Evolutionary conservation across 1,284 basidiomycete species (phyloP), one percentile per base, ranked within the genome.

Genomic region (Ustanciosporium gigantosporum): DNA sequence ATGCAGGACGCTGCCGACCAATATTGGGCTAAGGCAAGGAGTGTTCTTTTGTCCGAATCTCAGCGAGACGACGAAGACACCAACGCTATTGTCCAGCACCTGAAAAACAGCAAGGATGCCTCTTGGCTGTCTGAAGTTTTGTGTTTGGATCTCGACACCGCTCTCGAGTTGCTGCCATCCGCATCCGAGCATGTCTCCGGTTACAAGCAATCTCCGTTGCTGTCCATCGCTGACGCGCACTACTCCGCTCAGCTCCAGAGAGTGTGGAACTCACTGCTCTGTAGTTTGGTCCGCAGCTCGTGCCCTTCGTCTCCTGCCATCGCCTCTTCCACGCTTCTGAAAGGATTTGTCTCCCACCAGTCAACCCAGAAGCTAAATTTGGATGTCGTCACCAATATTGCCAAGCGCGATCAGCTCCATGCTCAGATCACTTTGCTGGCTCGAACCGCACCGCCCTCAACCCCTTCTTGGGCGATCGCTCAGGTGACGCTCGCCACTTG

Each of bases 401-500:
- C 36, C 3, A 40, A 37, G 35, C 59, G 58, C 25, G 52, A 48
- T 15, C 43, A 43, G 7, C 35, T 71, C 38, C 57, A 69, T 14
- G 20, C 40, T 13, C 53, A 65, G 25, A 65, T 71, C 23, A 55
- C 58, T 2, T 36, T 44, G 20, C 48, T 71, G 2, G 64, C 61
- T 2, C 47, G 60, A 11, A 61, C 51, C 0, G 58, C 67, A 19
- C 69, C 67, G 3, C 57, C 46, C 2, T 43, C 45, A 2, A 27
- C 62, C 3, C 38, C 53, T 5, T 51, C 50, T 3, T 67, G 55
- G 51, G 45, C 49, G 20, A 48, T 71, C 39, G 53, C 66, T 2
- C 48, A 53, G n/a, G 50, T 65, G 23, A 60, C 60, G 25, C 59
- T 71, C n/a, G 69, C 62, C 3, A 64, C 60, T 5, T 71, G 69